phyloP scores from a whole-genome alignment of 306 rosid species.

The Mucuna pruriens region DNA sequence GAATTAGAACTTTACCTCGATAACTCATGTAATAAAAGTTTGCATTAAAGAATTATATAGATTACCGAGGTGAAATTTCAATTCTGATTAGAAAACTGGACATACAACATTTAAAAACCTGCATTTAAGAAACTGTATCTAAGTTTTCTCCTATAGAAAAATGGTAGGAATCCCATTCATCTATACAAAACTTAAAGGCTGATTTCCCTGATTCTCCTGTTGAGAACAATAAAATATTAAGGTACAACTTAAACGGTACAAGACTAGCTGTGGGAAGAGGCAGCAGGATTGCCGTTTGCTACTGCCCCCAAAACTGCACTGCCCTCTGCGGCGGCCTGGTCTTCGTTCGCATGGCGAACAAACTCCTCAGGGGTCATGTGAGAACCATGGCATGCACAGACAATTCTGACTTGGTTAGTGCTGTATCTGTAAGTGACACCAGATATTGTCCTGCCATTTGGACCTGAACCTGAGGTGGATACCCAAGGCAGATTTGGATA shows the following conservation, averaged over 20 bases:
- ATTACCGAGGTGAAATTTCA: too few species aligned
- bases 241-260: slow-evolving; percentile 40
- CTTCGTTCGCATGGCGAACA: slow-evolving; percentile 80
- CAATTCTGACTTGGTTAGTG: slow-evolving; percentile 74
- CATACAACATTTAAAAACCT: too few species aligned
- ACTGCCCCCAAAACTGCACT: slow-evolving; percentile 54
- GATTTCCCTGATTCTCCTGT: slow-evolving; percentile 38
- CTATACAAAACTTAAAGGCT: slow-evolving; percentile 37
- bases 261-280: slow-evolving; percentile 74
- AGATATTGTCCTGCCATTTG: slow-evolving; percentile 86
- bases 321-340: slow-evolving; percentile 55
- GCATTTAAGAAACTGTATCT: too few species aligned
- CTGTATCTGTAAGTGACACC: slow-evolving; percentile 87
- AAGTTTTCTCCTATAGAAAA: too few species aligned
- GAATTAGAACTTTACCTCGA: too few species aligned
- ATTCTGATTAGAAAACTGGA: too few species aligned
- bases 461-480: slow-evolving; percentile 82
- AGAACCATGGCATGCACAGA: slow-evolving; percentile 92
- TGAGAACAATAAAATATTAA: slow-evolving; percentile 33
- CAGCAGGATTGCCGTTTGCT: slow-evolving; percentile 70
- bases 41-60: too few species aligned
- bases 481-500: slow-evolving; percentile 96
- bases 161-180: slow-evolving; percentile 42
- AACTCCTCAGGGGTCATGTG: slow-evolving; percentile 95
- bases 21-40: too few species aligned